Conservation (phyloP, 192 early-diverging fungal species). For the Polychytrium aggregatum region DNA sequence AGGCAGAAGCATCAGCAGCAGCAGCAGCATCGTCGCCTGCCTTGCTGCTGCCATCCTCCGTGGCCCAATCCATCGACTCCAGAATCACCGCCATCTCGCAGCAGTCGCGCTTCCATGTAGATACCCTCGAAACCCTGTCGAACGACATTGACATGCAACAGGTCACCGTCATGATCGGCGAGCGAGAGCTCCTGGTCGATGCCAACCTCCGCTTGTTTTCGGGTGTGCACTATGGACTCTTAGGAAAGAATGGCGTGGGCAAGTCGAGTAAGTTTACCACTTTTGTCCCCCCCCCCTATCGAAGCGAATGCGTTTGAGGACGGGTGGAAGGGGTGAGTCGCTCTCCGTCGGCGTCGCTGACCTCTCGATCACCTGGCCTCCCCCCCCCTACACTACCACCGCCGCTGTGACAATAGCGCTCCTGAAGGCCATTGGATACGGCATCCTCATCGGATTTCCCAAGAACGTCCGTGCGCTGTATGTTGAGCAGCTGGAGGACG, state of each 20-base stretch:
- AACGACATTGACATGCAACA: conserved; percentile 60
- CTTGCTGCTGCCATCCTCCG: neutral
- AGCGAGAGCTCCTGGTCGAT: conserved; percentile 53
- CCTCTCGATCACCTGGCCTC: too few relatives aligned
- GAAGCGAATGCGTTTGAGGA: too few relatives aligned
- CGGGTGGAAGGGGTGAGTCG: too few relatives aligned
- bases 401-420: too few relatives aligned
- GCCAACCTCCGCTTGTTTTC: conserved; percentile 63
- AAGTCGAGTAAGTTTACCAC: too few relatives aligned
- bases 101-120: conserved; percentile 74
- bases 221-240: conserved; percentile 65
- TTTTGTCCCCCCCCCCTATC: too few relatives aligned
- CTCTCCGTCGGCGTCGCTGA: too few relatives aligned
- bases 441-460: conserved; percentile 66
- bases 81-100: conserved; percentile 26
- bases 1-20: too few relatives aligned
- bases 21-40: too few relatives aligned
- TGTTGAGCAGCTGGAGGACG: conserved; percentile 63
- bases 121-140: conserved; percentile 64
- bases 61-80: neutral
- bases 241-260: conserved; percentile 69
- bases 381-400: too few relatives aligned
- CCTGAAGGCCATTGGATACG: conserved; percentile 48
- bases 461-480: conserved; percentile 68
- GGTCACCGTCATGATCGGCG: conserved; percentile 67